Evolutionary conservation across 495 filamentous ascomycete genomes (phyloP).

Genomic region (Penicillium psychrofluorescens): DNA sequence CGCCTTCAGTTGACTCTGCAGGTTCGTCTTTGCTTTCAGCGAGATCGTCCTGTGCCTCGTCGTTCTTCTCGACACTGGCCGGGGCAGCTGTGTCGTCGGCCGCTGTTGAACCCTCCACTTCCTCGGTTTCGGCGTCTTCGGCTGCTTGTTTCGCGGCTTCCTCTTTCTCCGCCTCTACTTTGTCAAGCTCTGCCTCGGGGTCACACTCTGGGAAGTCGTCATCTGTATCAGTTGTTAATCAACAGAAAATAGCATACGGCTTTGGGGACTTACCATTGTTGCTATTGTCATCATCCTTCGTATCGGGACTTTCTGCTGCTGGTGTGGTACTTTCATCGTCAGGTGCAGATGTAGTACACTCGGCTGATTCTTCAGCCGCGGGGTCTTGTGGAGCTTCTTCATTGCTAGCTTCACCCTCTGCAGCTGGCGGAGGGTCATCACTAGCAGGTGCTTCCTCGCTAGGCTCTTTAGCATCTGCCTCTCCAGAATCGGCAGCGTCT

Average conservation of each 20-base stretch:
- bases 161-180: slow-evolving; percentile 25
- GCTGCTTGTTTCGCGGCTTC: slow-evolving; percentile 15
- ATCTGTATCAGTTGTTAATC: slow-evolving; percentile 10
- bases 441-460: slow-evolving; percentile 16
- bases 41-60: slow-evolving; percentile 3
- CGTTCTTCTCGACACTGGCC: neutral
- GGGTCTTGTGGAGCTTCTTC: slow-evolving; percentile 12
- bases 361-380: slow-evolving; percentile 9
- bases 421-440: slow-evolving; percentile 14
- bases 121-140: slow-evolving; percentile 16
- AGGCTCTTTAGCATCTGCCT: slow-evolving; percentile 18
- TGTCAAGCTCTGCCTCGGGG: slow-evolving; percentile 19
- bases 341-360: slow-evolving; percentile 7
- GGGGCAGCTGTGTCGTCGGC: slow-evolving; percentile 1
- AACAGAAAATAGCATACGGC: neutral
- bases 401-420: slow-evolving; percentile 18
- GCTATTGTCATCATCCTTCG: slow-evolving; percentile 5
- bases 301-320: slow-evolving; percentile 5
- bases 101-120: slow-evolving; percentile 1
- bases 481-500: slow-evolving; percentile 9
- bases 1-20: slow-evolving; percentile 1
- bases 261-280: slow-evolving; percentile 12
- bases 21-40: slow-evolving; percentile 6
- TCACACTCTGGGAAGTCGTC: slow-evolving; percentile 25
- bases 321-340: slow-evolving; percentile 4